Base-by-base conservation (phyloP, 371 early-diverging fungal species). In the Haplosporangium sp. region DNA sequence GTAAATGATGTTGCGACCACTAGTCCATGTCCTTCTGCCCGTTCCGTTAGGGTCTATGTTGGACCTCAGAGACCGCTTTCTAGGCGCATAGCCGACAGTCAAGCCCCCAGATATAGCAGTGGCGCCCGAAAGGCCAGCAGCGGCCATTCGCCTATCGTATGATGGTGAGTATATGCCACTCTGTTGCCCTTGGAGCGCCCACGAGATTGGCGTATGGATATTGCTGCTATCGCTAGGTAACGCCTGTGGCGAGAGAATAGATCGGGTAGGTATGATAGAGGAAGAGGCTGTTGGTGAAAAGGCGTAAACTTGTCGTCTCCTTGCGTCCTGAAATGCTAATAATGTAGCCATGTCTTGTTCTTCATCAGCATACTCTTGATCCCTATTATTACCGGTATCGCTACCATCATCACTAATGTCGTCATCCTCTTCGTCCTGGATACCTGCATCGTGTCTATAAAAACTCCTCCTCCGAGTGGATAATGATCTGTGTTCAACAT, bases 271-370 rank as follows among this genome's bases (percentile, higher is more conserved):
- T 27, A 72, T 35, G 6, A 45, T 67, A 5, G 69, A n/a, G 0
- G 75, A 74, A 1, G 78, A 72, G 0, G 72, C 75, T 0, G 69
- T 68, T 3, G 82, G 67, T 17, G 81, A 71, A 34, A 69, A 69
- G 17, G 69, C 75, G 48, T 50, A 69, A 0, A 72, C 67, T 47
- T 81, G 72, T 13, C 71, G 81, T 13, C 82, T 61, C 55, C 75
- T 35, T 20, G 75, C 75, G 7, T 81, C 82, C 59, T 81, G 82
- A 34, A 72, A 75, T 4, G 82, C 82, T 40, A 81, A 48, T 27
- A 81, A 52, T 0, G 71, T 74, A 0, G 75, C 82, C 82, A 81
- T 81, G 42, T 81, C 82, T 34, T 81, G 82, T 10, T 81, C 82
- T 15, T 74, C 76, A 3, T 62, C 76, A 6, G 67, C 72, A 15